Evolutionary conservation across 768 basidiomycete species (phyloP).

Genomic region (Pisolithus sp.): DNA sequence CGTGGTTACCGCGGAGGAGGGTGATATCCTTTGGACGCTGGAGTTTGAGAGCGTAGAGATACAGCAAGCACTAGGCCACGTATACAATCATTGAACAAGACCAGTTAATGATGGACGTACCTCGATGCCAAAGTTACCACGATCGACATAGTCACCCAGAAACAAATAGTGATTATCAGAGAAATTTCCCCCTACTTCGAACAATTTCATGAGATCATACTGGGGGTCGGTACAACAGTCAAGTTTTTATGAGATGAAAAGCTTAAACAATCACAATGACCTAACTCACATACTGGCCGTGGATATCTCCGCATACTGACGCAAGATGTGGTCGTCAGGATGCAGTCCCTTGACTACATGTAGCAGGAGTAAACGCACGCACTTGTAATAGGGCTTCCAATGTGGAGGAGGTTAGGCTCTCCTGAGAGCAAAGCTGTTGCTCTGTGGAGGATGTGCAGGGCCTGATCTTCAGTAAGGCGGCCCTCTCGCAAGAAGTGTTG

Average conservation of each 20-base stretch:
- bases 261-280: conserved; percentile 1
- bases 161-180: conserved; percentile 86
- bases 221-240: conserved; percentile 23
- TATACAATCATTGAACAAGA: background rate
- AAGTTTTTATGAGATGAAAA: background rate
- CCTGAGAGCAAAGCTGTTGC: conserved; percentile 57
- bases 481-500: conserved; percentile 89
- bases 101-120: conserved; percentile 27
- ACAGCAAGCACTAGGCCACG: conserved; percentile 67
- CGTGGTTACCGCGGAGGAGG: conserved; percentile 92
- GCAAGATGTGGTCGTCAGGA: background rate
- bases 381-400: conserved; percentile 90
- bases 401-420: conserved; percentile 83
- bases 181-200: conserved; percentile 88
- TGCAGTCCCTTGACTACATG: conserved; percentile 6
- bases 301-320: conserved; percentile 92
- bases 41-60: conserved; percentile 90
- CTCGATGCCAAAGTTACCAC: conserved; percentile 87
- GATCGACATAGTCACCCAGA: conserved; percentile 95
- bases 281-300: conserved; percentile 84
- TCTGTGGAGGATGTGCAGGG: conserved; percentile 70
- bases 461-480: conserved; percentile 75
- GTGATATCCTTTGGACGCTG: conserved; percentile 78
- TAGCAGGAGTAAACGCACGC: conserved; percentile 25
- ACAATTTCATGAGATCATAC: conserved; percentile 98